phyloP scores from a whole-genome alignment of 2,329 filamentous ascomycete species.

The Colletotrichum somersetense region DNA sequence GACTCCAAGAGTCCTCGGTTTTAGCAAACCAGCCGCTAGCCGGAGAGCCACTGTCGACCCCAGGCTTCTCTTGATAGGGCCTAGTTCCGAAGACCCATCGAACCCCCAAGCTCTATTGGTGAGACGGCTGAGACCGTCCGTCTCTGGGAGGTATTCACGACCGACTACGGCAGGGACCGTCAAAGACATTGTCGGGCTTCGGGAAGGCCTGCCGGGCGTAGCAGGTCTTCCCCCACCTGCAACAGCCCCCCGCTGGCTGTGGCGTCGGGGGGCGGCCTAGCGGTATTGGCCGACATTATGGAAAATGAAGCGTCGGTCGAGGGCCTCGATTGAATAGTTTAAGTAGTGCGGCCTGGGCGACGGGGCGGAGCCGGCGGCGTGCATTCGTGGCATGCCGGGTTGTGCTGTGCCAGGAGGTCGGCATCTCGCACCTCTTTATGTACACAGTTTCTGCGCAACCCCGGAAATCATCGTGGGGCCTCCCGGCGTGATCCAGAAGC shows the following conservation, averaged over 20 bases:
- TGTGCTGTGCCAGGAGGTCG: background rate
- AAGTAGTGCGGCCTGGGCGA: background rate
- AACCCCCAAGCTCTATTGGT: background rate
- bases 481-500: conserved; percentile 1
- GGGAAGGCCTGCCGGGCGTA: conserved; percentile 61
- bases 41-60: background rate
- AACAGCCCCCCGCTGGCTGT: conserved; percentile 46
- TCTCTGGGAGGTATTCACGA: conserved; percentile 34
- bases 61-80: conserved; percentile 9
- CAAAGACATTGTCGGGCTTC: conserved; percentile 36
- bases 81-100: background rate
- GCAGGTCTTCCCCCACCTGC: conserved; percentile 64
- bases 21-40: background rate
- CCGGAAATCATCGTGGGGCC: conserved; percentile 1
- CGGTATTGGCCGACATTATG: background rate
- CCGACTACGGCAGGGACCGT: conserved; percentile 37
- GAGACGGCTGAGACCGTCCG: background rate
- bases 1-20: background rate
- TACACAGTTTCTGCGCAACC: background rate
- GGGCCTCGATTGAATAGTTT: background rate
- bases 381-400: background rate
- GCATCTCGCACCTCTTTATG: background rate
- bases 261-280: conserved; percentile 43
- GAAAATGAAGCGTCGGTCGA: background rate
- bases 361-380: background rate